Base-by-base conservation (phyloP, 176 grass and related monocot species). In the Miscanthus lutarioriparius region DNA sequence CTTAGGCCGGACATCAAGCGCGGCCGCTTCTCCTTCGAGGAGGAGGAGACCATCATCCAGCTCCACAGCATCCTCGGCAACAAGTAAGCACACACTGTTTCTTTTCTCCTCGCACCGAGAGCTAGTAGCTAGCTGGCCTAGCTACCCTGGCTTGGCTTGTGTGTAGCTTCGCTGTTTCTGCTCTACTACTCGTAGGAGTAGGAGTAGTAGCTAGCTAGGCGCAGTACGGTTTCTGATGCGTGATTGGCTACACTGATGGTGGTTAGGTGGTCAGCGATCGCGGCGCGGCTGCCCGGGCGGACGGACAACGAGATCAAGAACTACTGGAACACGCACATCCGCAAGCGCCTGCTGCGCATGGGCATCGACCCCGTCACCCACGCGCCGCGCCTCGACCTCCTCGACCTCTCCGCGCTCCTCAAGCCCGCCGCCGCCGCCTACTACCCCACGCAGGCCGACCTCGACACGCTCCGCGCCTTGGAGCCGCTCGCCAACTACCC, bases 271-370 rank as follows among this genome's bases (percentile, higher is more conserved):
- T 99, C 97, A 41, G 91, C 91, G 56, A 99, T 99, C 72, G 97
- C 97, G 28, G 97, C 97, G 70, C 78, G 93, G 63, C 89, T 99
- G 68, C 97, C 97, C 0, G 93, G 97, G 32, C 87, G 97, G 80
- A 99, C 97, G 67, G 97, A 99, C 77, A 99, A 99, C 73, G 93
- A 99, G 90, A 96, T 99, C 88, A 99, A 99, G 84, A 99, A 99
- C 86, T 99, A 96, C 74, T 99, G 97, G 97, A 99, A 99, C 88
- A 99, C 97, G 63, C 93, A 94, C 91, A 96, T 99, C 84, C 91
- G 97, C 75, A 99, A 96, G 90, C 87, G 89, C 72, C 86, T 99
- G 2, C 90, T 99, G 2, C 75, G 90, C 49, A 94, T 99, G 93
- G 93, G 93, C 25, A 86, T 96, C 64, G 97, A 99, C 89, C 97